phyloP scores from a whole-genome alignment of 768 basidiomycete genomes.

The Exsudoporus frostii region DNA sequence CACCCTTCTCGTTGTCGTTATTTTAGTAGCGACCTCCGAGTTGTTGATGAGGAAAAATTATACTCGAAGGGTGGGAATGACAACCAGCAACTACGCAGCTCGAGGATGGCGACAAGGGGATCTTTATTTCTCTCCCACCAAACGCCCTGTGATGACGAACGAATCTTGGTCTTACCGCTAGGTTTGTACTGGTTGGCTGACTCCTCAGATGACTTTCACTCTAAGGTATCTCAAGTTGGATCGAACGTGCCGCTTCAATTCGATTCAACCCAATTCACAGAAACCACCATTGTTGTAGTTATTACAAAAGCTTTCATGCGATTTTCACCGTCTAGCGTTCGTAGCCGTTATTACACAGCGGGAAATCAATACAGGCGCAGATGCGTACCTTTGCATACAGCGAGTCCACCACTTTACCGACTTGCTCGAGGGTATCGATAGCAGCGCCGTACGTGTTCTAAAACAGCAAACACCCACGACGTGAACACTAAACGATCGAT shows the following conservation, averaged over 20 bases:
- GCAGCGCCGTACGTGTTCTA: slow-evolving; percentile 88
- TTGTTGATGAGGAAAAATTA: no score
- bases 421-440: slow-evolving; percentile 85
- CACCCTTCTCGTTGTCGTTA: no score
- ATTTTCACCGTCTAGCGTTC: slow-evolving; percentile 41
- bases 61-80: no score
- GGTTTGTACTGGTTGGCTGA: background rate
- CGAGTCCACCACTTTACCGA: slow-evolving; percentile 91
- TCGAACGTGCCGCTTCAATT: background rate
- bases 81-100: no score
- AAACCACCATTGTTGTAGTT: background rate
- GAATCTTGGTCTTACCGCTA: no score
- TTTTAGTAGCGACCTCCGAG: no score
- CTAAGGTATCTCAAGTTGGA: background rate
- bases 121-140: no score
- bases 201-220: background rate
- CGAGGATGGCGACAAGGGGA: no score
- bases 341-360: background rate
- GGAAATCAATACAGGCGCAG: background rate
- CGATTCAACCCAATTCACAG: background rate
- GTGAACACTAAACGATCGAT: background rate
- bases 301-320: slow-evolving; percentile 25
- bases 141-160: no score
- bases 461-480: background rate
- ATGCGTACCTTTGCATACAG: slow-evolving; percentile 78